Base-by-base conservation (phyloP, 805 yeast species). In the Yamadazyma sp. region DNA sequence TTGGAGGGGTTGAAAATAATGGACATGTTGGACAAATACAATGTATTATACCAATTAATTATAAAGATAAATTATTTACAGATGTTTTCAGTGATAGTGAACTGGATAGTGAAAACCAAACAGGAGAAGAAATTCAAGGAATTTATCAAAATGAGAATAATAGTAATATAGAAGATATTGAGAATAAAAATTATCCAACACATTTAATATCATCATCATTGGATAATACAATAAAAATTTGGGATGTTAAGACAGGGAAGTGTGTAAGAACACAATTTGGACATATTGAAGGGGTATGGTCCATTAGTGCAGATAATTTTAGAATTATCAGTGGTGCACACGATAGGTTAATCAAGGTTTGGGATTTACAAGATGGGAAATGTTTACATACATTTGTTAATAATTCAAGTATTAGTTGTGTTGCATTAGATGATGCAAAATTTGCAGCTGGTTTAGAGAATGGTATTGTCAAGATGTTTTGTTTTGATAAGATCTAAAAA, bases 221-320 rank as follows among this genome's bases (percentile, higher is more conserved):
- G 40, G 98, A 89, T 58, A 88, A 88, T 59, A 89, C 97, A 5
- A 87, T 89, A 57, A 87, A 89, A 56, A 59, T 91, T 31, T 89
- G 97, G 97, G 94, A 87, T 48, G 82, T 88, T 20, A 70, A 69
- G 43, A 78, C 93, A 1, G 96, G 97, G 3, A 77, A 79, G 56
- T 91, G 98, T 53, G 76, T 88, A 8, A 72, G 96, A 39, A 93
- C 98, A 0, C 91, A 93, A 58, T 93, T 91, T 65, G 98, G 98
- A 2, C 98, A 93, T 55, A 87, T 91, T 36, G 98, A 93, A 60
- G 98, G 98, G 15, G 96, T 93, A 13, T 91, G 98, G 97, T 87
- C 91, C 27, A 83, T 93, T 37, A 87, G 93, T 12, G 95, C 97
- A 1, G 98, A 93, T 64, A 88, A 89, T 25, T 93, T 93, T 70